Evolutionary conservation across 768 basidiomycete genomes (phyloP).

Genomic region (Tylopilus rubrobrunneus): DNA sequence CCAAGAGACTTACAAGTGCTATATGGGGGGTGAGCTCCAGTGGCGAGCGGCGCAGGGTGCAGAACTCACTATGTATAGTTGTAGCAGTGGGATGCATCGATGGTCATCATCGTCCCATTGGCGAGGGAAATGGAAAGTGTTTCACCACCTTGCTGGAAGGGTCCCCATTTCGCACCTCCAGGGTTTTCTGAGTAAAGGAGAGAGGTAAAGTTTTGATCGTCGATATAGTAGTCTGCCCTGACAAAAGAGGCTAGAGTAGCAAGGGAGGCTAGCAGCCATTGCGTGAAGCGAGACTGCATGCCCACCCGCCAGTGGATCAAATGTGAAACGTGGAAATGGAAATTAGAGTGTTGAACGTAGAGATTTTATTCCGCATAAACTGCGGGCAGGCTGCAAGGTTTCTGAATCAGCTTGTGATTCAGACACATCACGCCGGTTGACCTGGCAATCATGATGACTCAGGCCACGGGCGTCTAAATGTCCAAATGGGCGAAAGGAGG

Average conservation of each 20-base stretch:
- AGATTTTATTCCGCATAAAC: too few relatives aligned
- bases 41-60: background rate
- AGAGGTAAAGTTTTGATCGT: slow-evolving; percentile 15
- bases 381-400: too few relatives aligned
- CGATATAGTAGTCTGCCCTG: slow-evolving; percentile 14
- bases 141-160: slow-evolving; percentile 8
- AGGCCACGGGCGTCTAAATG: too few relatives aligned
- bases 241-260: background rate
- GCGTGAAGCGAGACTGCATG: slow-evolving; percentile 3
- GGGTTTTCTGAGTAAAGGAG: slow-evolving; percentile 12
- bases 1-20: slow-evolving; percentile 8
- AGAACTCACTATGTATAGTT: slow-evolving; percentile 15
- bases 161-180: slow-evolving; percentile 9
- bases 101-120: slow-evolving; percentile 10
- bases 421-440: too few relatives aligned
- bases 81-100: slow-evolving; percentile 14
- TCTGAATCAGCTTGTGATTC: too few relatives aligned
- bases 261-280: background rate
- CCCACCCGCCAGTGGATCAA: background rate
- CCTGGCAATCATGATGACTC: too few relatives aligned
- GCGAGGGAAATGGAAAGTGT: slow-evolving; percentile 3
- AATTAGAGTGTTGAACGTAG: too few relatives aligned
- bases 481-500: too few relatives aligned
- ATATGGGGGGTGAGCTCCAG: background rate
- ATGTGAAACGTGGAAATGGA: background rate